phyloP scores from a whole-genome alignment of 768 basidiomycete species.

The Suillus tomentosus region DNA sequence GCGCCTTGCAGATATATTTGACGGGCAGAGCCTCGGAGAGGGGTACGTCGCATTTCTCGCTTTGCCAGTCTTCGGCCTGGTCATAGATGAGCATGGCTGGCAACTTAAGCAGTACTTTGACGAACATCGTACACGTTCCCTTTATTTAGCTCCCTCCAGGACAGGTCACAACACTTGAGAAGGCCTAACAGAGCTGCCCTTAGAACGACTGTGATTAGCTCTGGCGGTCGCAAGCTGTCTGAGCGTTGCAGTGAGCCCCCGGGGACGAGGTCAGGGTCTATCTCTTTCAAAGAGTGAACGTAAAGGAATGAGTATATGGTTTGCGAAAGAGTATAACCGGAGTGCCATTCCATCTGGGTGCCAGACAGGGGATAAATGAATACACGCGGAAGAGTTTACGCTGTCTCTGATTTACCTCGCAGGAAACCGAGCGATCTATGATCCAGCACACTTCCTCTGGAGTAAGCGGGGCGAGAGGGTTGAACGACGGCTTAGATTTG shows the following conservation, averaged over 20 bases:
- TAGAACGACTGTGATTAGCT: slow-evolving; percentile 70
- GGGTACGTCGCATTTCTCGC: slow-evolving; percentile 84
- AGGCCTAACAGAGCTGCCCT: slow-evolving; percentile 66
- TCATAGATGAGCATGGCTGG: slow-evolving; percentile 18
- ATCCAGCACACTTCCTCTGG: slow-evolving; percentile 90
- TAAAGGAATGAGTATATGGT: slow-evolving; percentile 82
- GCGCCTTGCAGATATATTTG: slow-evolving; percentile 48
- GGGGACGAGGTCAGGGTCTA: slow-evolving; percentile 56
- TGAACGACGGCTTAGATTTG: slow-evolving; percentile 51
- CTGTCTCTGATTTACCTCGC: slow-evolving; percentile 60
- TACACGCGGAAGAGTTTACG: slow-evolving; percentile 15
- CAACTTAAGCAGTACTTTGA: slow-evolving; percentile 22
- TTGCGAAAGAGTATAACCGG: slow-evolving; percentile 82
- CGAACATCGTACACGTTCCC: slow-evolving; percentile 78
- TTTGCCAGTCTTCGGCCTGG: slow-evolving; percentile 87
- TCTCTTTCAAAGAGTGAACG: slow-evolving; percentile 61
- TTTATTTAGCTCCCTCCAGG: slow-evolving; percentile 80
- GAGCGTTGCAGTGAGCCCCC: slow-evolving; percentile 19
- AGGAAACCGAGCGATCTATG: slow-evolving; percentile 72
- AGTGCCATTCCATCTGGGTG: slow-evolving; percentile 83
- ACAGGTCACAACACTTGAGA: slow-evolving; percentile 79
- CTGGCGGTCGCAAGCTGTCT: slow-evolving; percentile 54
- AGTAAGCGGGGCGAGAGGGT: slow-evolving; percentile 62
- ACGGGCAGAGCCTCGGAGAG: slow-evolving; percentile 66
- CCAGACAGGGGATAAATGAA: slow-evolving; percentile 18